Evolutionary conservation across 371 early-diverging fungal species (phyloP), one percentile per base, ranked within the genome.

Genomic region (Rhizopus stolonifer): DNA sequence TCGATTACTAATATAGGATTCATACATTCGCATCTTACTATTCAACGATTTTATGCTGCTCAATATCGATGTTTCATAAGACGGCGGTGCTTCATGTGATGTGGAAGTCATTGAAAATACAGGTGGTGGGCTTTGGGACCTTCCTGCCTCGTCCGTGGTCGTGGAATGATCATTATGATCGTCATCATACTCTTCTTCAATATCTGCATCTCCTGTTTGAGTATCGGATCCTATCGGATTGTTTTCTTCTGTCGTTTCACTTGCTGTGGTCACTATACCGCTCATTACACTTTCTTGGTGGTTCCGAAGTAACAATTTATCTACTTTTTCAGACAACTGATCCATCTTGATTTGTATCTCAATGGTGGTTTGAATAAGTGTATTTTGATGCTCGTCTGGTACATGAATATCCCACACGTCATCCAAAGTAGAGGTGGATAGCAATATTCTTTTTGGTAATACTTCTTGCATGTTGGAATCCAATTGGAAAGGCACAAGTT

Each of bases 1-100:
- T 22, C 74, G 58, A 46, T 69, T 69, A 8, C 64, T 53, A 23
- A 77, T 74, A 57, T 77, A 72, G 2, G 66, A 51, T 54, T 77
- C 78, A 24, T 65, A 77, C 11, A 59, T 15, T 11, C 64, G 52
- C 14, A 77, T 24, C 9, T 70, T 64, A 22, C 55, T 49, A 15
- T 68, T 74, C 25, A 77, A 36, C 2, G 64, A 38, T 34, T 65
- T 60, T 17, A 77, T 74, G 18, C 61, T 77, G n/a, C 74, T 65
- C 6, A 67, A 25, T 0, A 77, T 62, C 0, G 78, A 77, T 11
- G 72, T 74, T 43, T 77, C 78, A 42, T 77, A 77, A 14, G 74
- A 74, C 0, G 78, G 78, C 3, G 78, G 78, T 21, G 67, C 65
- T 45, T 64, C 65, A 19, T 53, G 52, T 2, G 46, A 53, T 31